Percentiles rank a stretch among this genome's conserved stretches.
These are phyloP conservation scores for Plectosphaerella sp. DNA, from an alignment of 2,329 filamentous ascomycete species.

Conservation along the genomic window DNA sequence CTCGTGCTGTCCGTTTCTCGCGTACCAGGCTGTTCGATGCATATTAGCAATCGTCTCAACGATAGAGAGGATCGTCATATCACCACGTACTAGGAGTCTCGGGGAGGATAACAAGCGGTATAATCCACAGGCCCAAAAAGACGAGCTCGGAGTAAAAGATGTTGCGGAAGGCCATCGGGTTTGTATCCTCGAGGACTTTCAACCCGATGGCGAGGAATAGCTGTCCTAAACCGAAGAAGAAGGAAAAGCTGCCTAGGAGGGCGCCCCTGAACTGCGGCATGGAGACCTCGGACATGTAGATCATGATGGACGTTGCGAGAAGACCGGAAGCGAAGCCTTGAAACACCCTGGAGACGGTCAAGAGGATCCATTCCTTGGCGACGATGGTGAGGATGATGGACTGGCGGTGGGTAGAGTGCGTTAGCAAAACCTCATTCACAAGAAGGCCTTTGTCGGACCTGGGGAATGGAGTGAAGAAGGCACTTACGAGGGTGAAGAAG, in stretches of 20 bases:
- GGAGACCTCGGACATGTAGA: slow-evolving; percentile 3
- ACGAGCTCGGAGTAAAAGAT: slow-evolving; percentile 4
- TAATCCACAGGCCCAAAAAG: not conserved
- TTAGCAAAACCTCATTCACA: no score
- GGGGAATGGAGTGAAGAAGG: no score
- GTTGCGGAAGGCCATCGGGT: not conserved
- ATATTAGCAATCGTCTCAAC: not conserved
- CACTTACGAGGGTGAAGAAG: not conserved
- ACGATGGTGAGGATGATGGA: not conserved
- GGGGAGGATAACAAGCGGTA: not conserved
- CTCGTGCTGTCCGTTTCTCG: not conserved
- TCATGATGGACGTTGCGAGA: not conserved
- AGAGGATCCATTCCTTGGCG: not conserved
- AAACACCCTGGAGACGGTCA: not conserved
- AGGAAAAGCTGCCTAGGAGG: not conserved
- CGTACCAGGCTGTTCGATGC: not conserved
- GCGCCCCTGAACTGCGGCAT: slow-evolving; percentile 2
- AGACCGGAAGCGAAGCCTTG: not conserved
- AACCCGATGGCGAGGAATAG: slow-evolving; percentile 1
- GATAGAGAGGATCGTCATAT: not conserved
- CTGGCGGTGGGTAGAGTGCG: not conserved
- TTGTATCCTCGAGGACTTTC: slow-evolving; percentile 1
- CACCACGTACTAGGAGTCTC: not conserved
- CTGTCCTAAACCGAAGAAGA: not conserved
- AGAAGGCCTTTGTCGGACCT: not conserved